phyloP scores from a whole-genome alignment of 805 yeast species.

The Cyberlindnera petersonii region DNA sequence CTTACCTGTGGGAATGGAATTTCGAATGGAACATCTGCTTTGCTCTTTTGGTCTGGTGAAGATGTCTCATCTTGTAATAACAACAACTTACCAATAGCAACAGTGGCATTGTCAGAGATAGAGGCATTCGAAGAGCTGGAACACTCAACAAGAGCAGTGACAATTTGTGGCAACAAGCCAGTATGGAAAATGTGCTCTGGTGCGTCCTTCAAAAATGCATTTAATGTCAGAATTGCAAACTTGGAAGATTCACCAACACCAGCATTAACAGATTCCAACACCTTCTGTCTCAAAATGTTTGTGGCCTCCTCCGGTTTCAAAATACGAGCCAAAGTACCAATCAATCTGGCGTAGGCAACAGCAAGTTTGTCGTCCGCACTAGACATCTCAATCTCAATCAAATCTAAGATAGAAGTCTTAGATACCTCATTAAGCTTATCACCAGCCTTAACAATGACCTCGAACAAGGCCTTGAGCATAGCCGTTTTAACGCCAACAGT shows the following conservation, averaged over 20 bases:
- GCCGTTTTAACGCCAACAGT: constrained; percentile 76
- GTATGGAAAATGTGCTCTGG: constrained; percentile 58
- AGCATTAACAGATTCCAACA: constrained; percentile 42
- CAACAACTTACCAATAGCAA: constrained; percentile 79
- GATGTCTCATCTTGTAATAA: constrained; percentile 44
- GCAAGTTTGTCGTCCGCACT: constrained; percentile 57
- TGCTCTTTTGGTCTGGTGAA: constrained; percentile 33
- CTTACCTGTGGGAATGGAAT: constrained; percentile 39
- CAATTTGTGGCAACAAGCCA: constrained; percentile 48
- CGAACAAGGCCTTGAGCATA: constrained; percentile 78
- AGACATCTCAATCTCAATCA: constrained; percentile 69
- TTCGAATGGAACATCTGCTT: constrained; percentile 31
- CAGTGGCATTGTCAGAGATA: constrained; percentile 68
- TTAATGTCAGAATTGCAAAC: constrained; percentile 68
- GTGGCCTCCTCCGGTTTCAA: constrained; percentile 61
- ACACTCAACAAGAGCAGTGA: constrained; percentile 44
- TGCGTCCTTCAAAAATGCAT: constrained; percentile 76
- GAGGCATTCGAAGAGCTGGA: constrained; percentile 40
- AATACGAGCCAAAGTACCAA: constrained; percentile 72
- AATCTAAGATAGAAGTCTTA: constrained; percentile 59
- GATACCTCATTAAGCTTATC: constrained; percentile 70
- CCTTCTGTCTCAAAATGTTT: constrained; percentile 54
- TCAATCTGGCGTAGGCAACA: constrained; percentile 70
- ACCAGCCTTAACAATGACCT: constrained; percentile 80
- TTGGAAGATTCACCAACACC: constrained; percentile 46